A percentile compares a stretch with the other conserved stretches of the same genome.
Evolutionary conservation across 805 yeast genomes (phyloP).

Genomic region (Tetrapisispora pingtungensis): DNA sequence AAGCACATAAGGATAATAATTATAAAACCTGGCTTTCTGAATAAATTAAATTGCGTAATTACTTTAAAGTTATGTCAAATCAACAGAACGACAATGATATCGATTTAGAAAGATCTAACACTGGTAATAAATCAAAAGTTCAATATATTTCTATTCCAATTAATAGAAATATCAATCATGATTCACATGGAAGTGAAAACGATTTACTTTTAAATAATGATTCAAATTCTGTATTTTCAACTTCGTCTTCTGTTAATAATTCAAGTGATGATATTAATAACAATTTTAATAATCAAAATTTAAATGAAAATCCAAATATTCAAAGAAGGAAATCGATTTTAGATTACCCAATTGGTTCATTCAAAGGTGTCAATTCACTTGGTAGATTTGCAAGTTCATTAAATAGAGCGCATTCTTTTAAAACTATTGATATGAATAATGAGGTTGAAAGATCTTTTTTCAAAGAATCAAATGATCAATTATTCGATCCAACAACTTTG

Average conservation of each 20-base stretch:
- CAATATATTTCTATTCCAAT: slow-evolving; percentile 28
- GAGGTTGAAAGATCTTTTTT: slow-evolving; percentile 50
- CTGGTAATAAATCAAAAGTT: slow-evolving; percentile 11
- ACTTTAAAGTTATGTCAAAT: no score
- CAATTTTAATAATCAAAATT: background rate
- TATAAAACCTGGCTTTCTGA: no score
- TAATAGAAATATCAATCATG: slow-evolving; percentile 9
- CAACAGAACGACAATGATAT: background rate
- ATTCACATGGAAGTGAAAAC: background rate
- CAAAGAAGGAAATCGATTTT: slow-evolving; percentile 32
- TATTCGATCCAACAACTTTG: slow-evolving; percentile 57
- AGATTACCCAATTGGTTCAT: slow-evolving; percentile 45
- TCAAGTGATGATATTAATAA: background rate
- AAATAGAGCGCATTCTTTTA: slow-evolving; percentile 68
- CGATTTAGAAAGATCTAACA: background rate
- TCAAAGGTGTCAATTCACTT: slow-evolving; percentile 56
- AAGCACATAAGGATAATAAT: no score
- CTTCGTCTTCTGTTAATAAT: slow-evolving; percentile 1
- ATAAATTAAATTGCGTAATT: no score
- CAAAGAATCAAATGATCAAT: slow-evolving; percentile 47
- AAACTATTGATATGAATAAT: slow-evolving; percentile 38
- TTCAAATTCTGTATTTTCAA: slow-evolving; percentile 2
- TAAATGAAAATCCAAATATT: background rate
- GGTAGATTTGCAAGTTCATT: slow-evolving; percentile 73
- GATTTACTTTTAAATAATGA: background rate